A percentile compares a stretch with the other conserved stretches of the same genome.
These are phyloP conservation scores for Phaeophleospora eucalypticola DNA, from an alignment of 2,329 filamentous ascomycete genomes.

Conservation along the genomic window DNA sequence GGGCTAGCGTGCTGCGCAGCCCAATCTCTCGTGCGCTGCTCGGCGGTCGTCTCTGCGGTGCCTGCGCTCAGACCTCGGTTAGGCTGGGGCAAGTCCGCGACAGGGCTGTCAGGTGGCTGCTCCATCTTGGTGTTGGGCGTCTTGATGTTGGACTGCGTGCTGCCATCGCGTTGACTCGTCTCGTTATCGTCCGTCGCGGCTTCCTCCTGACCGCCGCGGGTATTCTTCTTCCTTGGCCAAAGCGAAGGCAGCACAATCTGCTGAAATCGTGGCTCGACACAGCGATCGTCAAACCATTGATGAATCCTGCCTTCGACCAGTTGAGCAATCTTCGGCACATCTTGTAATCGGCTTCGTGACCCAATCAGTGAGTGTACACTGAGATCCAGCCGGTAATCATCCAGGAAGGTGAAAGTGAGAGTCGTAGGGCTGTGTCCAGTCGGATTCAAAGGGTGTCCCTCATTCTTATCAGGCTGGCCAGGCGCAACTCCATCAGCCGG, in stretches of 20 bases:
- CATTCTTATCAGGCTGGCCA: constrained; percentile 27
- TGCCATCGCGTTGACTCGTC: constrained; percentile 14
- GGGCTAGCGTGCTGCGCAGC: constrained; percentile 27
- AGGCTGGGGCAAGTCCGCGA: constrained; percentile 5
- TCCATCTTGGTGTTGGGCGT: constrained; percentile 15
- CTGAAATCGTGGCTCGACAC: constrained; percentile 80
- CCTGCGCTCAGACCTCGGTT: constrained; percentile 3
- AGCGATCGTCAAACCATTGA: constrained; percentile 82
- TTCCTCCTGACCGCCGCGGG: constrained; percentile 64
- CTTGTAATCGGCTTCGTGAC: constrained; percentile 72
- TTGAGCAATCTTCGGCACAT: constrained; percentile 84
- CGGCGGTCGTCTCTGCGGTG: constrained; percentile 27
- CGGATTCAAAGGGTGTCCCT: constrained; percentile 37
- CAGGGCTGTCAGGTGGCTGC: constrained; percentile 1
- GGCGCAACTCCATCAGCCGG: constrained; percentile 7
- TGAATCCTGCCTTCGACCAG: constrained; percentile 75
- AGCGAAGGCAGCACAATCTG: constrained; percentile 78
- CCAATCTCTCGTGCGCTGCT: constrained; percentile 34
- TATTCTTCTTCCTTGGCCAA: constrained; percentile 82
- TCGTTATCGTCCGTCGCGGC: constrained; percentile 40
- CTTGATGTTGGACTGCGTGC: constrained; percentile 5
- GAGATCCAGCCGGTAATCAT: constrained; percentile 81
- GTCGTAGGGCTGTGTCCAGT: constrained; percentile 58
- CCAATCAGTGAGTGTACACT: constrained; percentile 76
- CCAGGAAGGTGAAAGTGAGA: constrained; percentile 89